Evolutionary conservation across 2,329 filamentous ascomycete genomes (phyloP), one percentile per base, ranked within the genome.

Genomic region (Fusarium metavorans): DNA sequence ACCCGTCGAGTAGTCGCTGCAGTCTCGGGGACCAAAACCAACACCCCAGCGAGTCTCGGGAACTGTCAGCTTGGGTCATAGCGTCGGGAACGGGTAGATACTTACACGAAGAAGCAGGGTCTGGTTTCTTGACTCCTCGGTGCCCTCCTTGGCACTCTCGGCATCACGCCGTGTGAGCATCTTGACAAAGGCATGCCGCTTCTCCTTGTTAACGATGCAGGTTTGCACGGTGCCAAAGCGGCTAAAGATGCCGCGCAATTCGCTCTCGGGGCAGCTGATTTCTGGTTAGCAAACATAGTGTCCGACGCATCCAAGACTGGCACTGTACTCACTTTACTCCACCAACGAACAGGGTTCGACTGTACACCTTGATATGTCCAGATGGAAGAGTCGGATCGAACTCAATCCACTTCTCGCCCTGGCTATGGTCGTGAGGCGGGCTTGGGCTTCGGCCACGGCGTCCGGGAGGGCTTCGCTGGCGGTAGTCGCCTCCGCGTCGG

Each of bases 141-240:
- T 98, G 61, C 92, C 94, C 41, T 93, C 90, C 81, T 97, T 97
- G 60, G 97, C 97, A 72, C 83, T 87, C 68, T 97, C 89, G 16
- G 97, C 96, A 83, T 98, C 95, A 72, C 91, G 89, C 41, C 97
- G 94, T 73, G 91, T 97, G 76, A 97, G 90, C 97, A 99, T 99
- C 85, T 99, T 99, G 80, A 99, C 96, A 82, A 99, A 99, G 7
- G 97, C 97, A 83, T 99, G 97, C 20, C 97, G 94, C 85, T 98
- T 99, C 80, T 99, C 97, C 80, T 95, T 93, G 85, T 99, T 98
- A 76, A 98, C 95, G 75, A 99, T 99, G 84, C 96, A 98, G 2
- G 96, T 98, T 83, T 99, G 97, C 5, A 99, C 97, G 63, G 92
- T 88, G 68, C 97, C 97, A 80, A 92, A 98, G 54, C 91, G 91